Conservation (phyloP, 768 basidiomycete genomes). For the Dendrothele bispora region DNA sequence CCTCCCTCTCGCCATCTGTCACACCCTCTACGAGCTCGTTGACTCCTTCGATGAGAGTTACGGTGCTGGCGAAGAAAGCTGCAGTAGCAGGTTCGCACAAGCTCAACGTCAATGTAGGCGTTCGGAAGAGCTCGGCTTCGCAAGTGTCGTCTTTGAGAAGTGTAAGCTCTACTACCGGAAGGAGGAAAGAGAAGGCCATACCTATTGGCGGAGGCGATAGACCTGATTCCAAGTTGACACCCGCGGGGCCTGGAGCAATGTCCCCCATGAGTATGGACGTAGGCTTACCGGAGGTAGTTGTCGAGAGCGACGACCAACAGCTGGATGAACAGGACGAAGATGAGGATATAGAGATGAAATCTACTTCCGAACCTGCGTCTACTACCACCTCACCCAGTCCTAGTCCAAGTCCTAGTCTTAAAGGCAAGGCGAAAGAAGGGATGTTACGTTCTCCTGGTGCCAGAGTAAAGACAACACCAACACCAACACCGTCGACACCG, state of each 20-base stretch:
- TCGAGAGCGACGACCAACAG: constrained; percentile 1
- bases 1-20: too few relatives aligned
- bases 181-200: constrained; percentile 11
- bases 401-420: neutral
- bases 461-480: too few relatives aligned
- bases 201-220: constrained; percentile 31
- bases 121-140: too few relatives aligned
- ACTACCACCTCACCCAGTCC: neutral
- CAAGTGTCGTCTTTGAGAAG: constrained; percentile 15
- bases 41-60: constrained; percentile 7
- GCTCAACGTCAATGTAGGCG: too few relatives aligned
- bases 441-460: too few relatives aligned
- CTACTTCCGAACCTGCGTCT: constrained; percentile 3
- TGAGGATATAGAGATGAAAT: constrained; percentile 9
- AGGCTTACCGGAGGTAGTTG: neutral
- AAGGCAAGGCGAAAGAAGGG: too few relatives aligned
- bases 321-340: constrained; percentile 7
- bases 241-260: constrained; percentile 23
- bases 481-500: too few relatives aligned
- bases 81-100: too few relatives aligned
- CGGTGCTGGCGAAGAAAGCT: constrained; percentile 28
- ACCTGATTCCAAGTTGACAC: constrained; percentile 76
- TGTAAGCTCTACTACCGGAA: constrained; percentile 16
- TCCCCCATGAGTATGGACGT: neutral
- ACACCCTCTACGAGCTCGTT: constrained; percentile 5